Percentiles rank a stretch among this genome's conserved stretches.
Conservation (phyloP, 2,329 filamentous ascomycete species). For the Colletotrichum zoysiae region DNA sequence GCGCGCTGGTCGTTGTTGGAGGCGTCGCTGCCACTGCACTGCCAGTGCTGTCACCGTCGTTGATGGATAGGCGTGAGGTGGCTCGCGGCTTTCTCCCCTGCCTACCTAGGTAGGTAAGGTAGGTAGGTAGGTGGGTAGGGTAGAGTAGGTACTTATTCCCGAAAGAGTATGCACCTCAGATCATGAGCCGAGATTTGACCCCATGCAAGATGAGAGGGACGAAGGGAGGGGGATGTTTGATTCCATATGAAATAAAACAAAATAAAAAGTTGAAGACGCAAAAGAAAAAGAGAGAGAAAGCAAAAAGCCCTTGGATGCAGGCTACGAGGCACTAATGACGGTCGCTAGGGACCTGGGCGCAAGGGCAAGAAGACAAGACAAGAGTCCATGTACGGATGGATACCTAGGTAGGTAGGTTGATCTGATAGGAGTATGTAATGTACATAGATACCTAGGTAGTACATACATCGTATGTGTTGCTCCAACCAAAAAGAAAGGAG, state of each 20-base stretch:
- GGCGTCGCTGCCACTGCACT: not conserved
- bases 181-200: conserved; percentile 5
- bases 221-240: not conserved
- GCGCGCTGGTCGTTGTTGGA: conserved; percentile 23
- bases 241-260: too few relatives aligned
- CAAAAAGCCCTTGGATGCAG: not conserved
- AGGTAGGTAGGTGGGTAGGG: too few relatives aligned
- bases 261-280: too few relatives aligned
- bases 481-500: not conserved
- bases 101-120: too few relatives aligned
- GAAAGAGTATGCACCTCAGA: conserved; percentile 8
- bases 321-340: conserved; percentile 11
- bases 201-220: not conserved
- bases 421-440: too few relatives aligned
- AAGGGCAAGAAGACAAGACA: not conserved
- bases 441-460: too few relatives aligned
- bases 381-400: not conserved
- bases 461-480: too few relatives aligned
- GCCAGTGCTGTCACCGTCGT: conserved; percentile 12
- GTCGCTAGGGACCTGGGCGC: not conserved
- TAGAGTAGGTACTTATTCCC: not conserved
- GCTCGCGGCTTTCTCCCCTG: not conserved
- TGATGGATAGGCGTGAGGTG: not conserved
- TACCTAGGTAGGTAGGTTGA: too few relatives aligned
- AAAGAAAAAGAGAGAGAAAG: not conserved